Base-by-base conservation (phyloP, 2,329 filamentous ascomycete species). In the Annulohypoxylon truncatum region DNA sequence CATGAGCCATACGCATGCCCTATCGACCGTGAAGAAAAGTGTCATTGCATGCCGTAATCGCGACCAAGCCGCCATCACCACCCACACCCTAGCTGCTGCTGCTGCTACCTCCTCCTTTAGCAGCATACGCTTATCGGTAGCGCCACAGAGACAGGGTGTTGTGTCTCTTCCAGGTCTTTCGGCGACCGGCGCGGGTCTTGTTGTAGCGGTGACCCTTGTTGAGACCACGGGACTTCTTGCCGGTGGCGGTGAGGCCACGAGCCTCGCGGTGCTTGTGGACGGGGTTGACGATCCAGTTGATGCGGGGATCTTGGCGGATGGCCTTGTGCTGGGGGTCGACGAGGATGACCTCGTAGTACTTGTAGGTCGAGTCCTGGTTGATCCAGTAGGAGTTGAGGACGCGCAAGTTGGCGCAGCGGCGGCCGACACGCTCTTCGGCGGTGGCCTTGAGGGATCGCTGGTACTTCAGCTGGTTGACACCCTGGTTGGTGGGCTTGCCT, bases 301-400 rank as follows among this genome's bases (percentile, higher is more conserved):
- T 98, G 85, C 96, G 94, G 80, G 96, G 87, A 84, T 99, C 96
- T 81, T 92, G 93, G 84, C 96, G 96, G 89, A 99, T 99, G 81
- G 96, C 96, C 90, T 98, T 98, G 93, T 99, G 96, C 88, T 96
- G 92, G 82, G 96, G 96, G 88, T 99, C 96, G 82, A 99, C 95
- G 81, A 97, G 93, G 88, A 99, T 98, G 85, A 98, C 91, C 87
- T 99, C 96, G 89, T 90, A 99, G 92, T 99, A 99, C 90, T 99
- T 99, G 93, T 98, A 99, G 85, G 96, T 99, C 69, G 94, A 97
- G 89, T 99, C 96, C 90, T 98, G 94, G 92, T 99, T 99, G 89
- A 99, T 93, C 96, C 96, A 99, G 94, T 99, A 99, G 73, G 95
- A 98, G 92, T 99, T 99, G 81, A 99, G 92, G 81, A 99, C 96